Base-by-base conservation (phyloP, 805 yeast species). In the Candida broadrunensis region DNA sequence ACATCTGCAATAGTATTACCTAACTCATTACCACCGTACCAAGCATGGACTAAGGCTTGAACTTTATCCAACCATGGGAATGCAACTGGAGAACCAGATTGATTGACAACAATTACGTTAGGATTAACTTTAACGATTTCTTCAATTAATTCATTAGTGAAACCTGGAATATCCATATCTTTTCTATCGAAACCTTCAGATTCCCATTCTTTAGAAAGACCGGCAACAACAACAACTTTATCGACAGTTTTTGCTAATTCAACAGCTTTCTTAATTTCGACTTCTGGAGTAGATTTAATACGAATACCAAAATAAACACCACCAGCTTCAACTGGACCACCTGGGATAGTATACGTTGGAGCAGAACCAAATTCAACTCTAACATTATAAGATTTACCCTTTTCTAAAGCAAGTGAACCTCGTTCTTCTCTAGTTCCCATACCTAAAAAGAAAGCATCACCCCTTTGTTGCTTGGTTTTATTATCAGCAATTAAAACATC, bases 1-100 rank as follows among this genome's bases (percentile, higher is more conserved):
- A 77, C 78, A 57, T 80, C 83, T 3, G 83, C 83, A 53, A 80
- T 65, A 13, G 78, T 74, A 48, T 75, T 78, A 43, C 85, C 84
- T 32, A 66, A 54, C 49, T 80, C 84, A 44, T 68, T 69, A 41
- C 67, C 67, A 13, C 65, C 65, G 37, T 49, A 61, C 67, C 67
- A 61, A 12, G 66, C 66, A 37, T 61, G 67, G n/a, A 61, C 55
- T 20, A 61, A 37, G 20, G 51, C 55, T 30, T 48, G 48, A 14
- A 58, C 54, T 17, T 55, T 46, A 9, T 48, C 33, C 8, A 54
- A 25, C 81, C 82, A 78, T 20, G 83, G 83, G 64, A 80, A 56
- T 29, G 75, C 70, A 8, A 80, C 81, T 0, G 85, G 85, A 15
- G 83, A 73, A 36, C 85, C 85, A 3, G 80, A 69, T 52, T 80